A percentile compares a stretch with the other conserved stretches of the same genome.
These are phyloP conservation scores for Zymoseptoria crescenta DNA, from an alignment of 2,329 filamentous ascomycete species.

Conservation along the genomic window DNA sequence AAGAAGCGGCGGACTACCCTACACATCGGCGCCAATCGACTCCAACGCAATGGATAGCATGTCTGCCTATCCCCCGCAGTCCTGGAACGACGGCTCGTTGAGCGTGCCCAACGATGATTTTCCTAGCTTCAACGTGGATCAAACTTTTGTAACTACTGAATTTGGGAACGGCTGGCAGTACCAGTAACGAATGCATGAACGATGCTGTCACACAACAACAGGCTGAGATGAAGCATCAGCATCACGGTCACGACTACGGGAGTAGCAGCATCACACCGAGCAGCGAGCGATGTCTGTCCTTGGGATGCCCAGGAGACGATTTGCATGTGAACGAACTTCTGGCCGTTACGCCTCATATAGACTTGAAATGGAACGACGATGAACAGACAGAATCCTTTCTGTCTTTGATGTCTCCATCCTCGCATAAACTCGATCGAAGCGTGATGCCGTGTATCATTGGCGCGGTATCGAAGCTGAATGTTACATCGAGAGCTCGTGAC, in stretches of 20 bases:
- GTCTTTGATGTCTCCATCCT: too few relatives aligned
- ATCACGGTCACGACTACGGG: neutral
- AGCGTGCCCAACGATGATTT: slow-evolving; percentile 26
- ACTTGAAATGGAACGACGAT: neutral
- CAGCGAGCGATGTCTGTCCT: neutral
- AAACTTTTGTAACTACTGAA: slow-evolving; percentile 22
- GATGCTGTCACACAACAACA: neutral
- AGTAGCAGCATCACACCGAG: neutral
- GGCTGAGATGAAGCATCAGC: neutral
- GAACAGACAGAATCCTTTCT: neutral
- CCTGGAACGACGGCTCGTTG: slow-evolving; percentile 29
- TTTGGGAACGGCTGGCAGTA: slow-evolving; percentile 19
- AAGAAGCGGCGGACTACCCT: slow-evolving; percentile 4
- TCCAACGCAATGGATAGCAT: slow-evolving; percentile 14
- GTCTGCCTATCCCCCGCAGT: slow-evolving; percentile 22
- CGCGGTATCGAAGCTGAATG: neutral
- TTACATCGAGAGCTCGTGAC: too few relatives aligned
- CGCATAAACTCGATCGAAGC: too few relatives aligned
- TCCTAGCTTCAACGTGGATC: slow-evolving; percentile 22
- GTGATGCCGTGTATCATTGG: too few relatives aligned
- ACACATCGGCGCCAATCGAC: slow-evolving; percentile 4
- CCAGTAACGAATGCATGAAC: slow-evolving; percentile 19
- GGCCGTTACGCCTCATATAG: neutral
- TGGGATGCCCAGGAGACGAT: neutral
- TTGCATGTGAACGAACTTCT: neutral